These are phyloP conservation scores for Ambrosia artemisiifolia DNA, from an alignment of 129 eudicot species.

Conservation along the genomic window DNA sequence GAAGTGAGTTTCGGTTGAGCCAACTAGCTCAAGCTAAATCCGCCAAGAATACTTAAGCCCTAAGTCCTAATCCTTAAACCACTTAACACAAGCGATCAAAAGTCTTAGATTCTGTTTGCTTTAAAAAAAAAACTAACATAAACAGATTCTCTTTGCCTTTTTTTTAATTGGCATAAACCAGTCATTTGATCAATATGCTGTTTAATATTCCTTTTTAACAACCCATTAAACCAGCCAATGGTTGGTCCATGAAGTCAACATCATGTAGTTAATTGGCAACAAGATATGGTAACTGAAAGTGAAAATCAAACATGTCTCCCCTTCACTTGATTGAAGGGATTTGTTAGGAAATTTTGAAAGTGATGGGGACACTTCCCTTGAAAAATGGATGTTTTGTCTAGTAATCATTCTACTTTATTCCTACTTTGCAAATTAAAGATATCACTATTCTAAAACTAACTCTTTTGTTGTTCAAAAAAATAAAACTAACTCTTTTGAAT, in stretches of 20 bases:
- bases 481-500: background rate
- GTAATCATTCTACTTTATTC: conserved; percentile 1
- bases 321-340: background rate
- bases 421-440: background rate
- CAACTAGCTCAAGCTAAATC: background rate
- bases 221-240: background rate
- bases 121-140: too few relatives aligned
- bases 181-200: background rate
- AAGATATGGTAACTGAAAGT: conserved; percentile 10
- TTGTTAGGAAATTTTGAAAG: conserved; percentile 1
- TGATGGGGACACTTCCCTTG: conserved; percentile 19
- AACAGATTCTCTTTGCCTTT: background rate
- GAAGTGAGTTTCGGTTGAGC: background rate
- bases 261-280: conserved; percentile 3
- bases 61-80: background rate
- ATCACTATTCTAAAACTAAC: background rate
- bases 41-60: background rate
- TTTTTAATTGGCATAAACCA: background rate
- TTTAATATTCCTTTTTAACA: background rate
- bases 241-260: background rate
- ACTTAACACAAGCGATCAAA: background rate
- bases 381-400: conserved; percentile 11
- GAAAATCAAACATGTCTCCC: conserved; percentile 23
- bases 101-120: too few relatives aligned
- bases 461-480: too few relatives aligned